Conservation (phyloP, 2,329 filamentous ascomycete genomes). For the Neofusicoccum cordaticola region DNA sequence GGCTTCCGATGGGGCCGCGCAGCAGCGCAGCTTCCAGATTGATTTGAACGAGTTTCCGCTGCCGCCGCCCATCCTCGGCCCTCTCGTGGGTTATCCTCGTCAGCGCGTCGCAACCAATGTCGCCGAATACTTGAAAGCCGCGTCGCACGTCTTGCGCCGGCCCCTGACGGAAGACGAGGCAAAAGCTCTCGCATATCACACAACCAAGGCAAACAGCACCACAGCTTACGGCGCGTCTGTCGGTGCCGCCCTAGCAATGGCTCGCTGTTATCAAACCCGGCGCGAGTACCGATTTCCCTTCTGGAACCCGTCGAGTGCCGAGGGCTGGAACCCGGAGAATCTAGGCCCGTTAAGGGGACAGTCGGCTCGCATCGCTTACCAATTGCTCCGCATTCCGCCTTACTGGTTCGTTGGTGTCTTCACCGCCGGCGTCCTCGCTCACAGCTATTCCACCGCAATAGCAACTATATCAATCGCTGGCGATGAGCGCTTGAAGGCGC, state of each 20-base stretch:
- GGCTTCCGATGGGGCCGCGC: neutral
- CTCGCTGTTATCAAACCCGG: constrained; percentile 34
- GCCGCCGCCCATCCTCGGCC: constrained; percentile 34
- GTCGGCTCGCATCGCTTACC: constrained; percentile 32
- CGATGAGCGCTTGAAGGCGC: constrained; percentile 26
- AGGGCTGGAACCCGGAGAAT: constrained; percentile 40
- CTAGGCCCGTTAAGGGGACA: constrained; percentile 30
- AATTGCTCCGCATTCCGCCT: constrained; percentile 25
- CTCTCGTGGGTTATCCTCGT: constrained; percentile 29
- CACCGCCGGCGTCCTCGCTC: constrained; percentile 25
- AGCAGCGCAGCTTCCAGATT: constrained; percentile 22
- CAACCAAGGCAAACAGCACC: constrained; percentile 36
- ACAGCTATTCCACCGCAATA: neutral
- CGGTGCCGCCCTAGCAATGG: constrained; percentile 31
- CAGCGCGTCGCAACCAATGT: constrained; percentile 31
- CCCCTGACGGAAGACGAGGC: constrained; percentile 41
- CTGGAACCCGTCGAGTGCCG: constrained; percentile 36
- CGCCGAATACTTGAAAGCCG: constrained; percentile 27
- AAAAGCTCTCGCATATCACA: constrained; percentile 41
- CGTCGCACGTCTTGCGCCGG: constrained; percentile 32
- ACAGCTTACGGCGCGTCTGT: constrained; percentile 39
- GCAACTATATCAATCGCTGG: constrained; percentile 7
- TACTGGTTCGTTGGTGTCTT: constrained; percentile 34
- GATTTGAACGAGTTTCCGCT: constrained; percentile 38
- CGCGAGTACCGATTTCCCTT: constrained; percentile 41